These are phyloP conservation scores for Apiospora hydei DNA, from an alignment of 2,329 filamentous ascomycete species.

Conservation along the genomic window DNA sequence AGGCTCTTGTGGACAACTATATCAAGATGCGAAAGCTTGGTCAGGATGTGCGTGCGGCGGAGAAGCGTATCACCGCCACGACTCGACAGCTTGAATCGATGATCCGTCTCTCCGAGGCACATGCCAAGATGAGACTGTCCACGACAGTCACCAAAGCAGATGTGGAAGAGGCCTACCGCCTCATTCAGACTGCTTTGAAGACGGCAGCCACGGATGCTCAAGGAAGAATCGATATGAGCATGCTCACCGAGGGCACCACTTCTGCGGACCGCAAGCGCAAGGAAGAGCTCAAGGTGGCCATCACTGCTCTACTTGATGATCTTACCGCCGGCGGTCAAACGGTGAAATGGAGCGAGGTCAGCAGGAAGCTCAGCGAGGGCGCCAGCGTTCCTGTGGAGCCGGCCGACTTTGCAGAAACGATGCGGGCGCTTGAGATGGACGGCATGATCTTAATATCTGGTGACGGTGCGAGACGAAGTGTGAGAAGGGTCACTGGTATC, in stretches of 20 bases:
- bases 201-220: conserved; percentile 94
- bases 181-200: conserved; percentile 94
- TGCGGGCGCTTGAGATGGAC: conserved; percentile 83
- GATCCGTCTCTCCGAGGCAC: conserved; percentile 95
- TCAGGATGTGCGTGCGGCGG: conserved; percentile 82
- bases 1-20: conserved; percentile 85
- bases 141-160: conserved; percentile 78
- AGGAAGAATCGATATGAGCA: conserved; percentile 94
- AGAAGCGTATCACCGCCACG: conserved; percentile 97
- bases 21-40: conserved; percentile 95
- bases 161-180: conserved; percentile 86
- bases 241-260: conserved; percentile 93
- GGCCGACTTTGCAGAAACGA: conserved; percentile 81
- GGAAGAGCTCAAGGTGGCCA: conserved; percentile 82
- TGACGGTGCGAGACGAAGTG: conserved; percentile 82
- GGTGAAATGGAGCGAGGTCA: conserved; percentile 81
- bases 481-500: conserved; percentile 73
- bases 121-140: conserved; percentile 95
- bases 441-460: conserved; percentile 81
- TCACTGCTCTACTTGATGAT: conserved; percentile 80
- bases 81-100: conserved; percentile 97
- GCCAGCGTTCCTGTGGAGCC: conserved; percentile 76
- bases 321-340: conserved; percentile 72
- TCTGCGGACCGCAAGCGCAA: conserved; percentile 84
- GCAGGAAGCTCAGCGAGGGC: conserved; percentile 74